These are phyloP conservation scores for Eucalyptus erythrocorys DNA, from an alignment of 345 rosid species.

Conservation along the genomic window DNA sequence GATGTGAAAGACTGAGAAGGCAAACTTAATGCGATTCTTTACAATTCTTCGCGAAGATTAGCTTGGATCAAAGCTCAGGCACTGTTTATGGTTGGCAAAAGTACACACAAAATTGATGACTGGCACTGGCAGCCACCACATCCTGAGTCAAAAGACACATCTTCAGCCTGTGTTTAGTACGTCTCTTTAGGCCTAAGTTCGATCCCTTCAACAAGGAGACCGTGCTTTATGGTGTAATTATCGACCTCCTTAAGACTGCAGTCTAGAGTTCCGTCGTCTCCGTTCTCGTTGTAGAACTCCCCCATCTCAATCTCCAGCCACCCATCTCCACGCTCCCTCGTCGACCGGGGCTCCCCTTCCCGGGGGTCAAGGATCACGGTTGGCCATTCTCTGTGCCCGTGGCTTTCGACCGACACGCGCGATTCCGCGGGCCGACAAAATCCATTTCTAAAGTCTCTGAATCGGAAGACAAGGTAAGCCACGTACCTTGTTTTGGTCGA, in stretches of 20 bases:
- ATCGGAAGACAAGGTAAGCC: neutral
- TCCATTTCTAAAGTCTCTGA: neutral
- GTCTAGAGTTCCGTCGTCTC: neutral
- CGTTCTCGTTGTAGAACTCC: neutral
- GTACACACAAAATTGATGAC: neutral
- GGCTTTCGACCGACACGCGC: neutral
- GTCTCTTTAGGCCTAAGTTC: neutral
- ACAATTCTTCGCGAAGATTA: neutral
- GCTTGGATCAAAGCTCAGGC: neutral
- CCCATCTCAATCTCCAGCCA: neutral
- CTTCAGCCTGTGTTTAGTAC: neutral
- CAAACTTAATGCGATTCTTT: neutral
- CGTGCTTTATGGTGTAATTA: neutral
- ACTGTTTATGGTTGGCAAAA: neutral
- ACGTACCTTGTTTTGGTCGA: neutral
- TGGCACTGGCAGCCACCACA: neutral
- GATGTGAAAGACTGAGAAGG: neutral
- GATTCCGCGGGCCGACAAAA: neutral
- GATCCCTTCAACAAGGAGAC: neutral
- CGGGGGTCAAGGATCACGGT: neutral
- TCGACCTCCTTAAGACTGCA: neutral
- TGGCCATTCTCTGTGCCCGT: neutral
- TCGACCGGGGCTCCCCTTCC: neutral
- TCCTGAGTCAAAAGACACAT: neutral
- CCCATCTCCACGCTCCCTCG: neutral